Evolutionary conservation across 495 filamentous ascomycete species (phyloP).

Genomic region (Podospora tetraspora): DNA sequence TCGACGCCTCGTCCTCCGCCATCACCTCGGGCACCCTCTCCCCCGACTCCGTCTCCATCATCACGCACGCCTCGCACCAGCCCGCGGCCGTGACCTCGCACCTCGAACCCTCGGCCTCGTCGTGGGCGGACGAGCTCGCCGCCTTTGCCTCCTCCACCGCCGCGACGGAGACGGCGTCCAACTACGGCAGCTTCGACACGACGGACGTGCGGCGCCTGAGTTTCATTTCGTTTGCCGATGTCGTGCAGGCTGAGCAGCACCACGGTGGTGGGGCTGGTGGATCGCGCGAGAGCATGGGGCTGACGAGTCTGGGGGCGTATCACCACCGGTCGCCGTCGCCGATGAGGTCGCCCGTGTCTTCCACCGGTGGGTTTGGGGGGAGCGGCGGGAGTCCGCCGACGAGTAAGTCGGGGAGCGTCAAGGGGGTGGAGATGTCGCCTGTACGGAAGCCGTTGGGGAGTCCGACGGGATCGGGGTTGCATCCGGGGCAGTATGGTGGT

Average conservation of each 20-base stretch:
- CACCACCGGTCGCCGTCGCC: slow-evolving; percentile 61
- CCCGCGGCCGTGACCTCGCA: slow-evolving; percentile 55
- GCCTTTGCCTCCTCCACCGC: slow-evolving; percentile 41
- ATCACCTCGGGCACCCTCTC: slow-evolving; percentile 75
- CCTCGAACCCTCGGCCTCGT: slow-evolving; percentile 23
- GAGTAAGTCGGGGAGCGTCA: slow-evolving; percentile 60
- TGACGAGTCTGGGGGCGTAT: slow-evolving; percentile 50
- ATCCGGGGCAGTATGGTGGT: too few species aligned
- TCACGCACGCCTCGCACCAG: slow-evolving; percentile 76
- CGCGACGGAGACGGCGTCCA: slow-evolving; percentile 53
- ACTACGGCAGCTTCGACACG: slow-evolving; percentile 66
- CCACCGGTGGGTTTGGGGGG: slow-evolving; percentile 36
- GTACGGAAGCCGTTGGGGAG: slow-evolving; percentile 47
- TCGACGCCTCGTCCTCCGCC: slow-evolving; percentile 82
- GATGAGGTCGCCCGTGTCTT: slow-evolving; percentile 63
- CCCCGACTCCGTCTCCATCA: slow-evolving; percentile 80
- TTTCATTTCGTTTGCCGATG: slow-evolving; percentile 93
- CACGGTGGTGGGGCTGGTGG: slow-evolving; percentile 33
- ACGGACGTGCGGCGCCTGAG: slow-evolving; percentile 75
- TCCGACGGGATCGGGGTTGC: slow-evolving; percentile 16
- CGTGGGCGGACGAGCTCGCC: slow-evolving; percentile 53
- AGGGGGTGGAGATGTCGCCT: slow-evolving; percentile 60
- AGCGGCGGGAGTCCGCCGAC: slow-evolving; percentile 52
- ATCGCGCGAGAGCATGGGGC: slow-evolving; percentile 54
- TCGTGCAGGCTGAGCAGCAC: slow-evolving; percentile 82